Evolutionary conservation across 2,329 filamentous ascomycete species (phyloP).

Genomic region (Fusarium gaditjirri): DNA sequence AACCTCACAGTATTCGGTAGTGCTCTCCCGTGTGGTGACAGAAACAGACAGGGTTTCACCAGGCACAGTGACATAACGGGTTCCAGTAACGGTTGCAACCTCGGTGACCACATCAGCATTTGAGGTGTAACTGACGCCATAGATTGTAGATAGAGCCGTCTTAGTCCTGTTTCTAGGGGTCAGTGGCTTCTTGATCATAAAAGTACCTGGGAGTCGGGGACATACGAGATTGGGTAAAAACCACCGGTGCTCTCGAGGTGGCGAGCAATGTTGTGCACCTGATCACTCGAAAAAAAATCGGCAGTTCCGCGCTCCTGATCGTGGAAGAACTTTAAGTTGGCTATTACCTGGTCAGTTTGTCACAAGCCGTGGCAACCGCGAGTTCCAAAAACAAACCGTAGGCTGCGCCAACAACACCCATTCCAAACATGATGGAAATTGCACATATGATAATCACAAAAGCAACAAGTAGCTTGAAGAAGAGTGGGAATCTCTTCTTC

Average conservation of each 20-base stretch:
- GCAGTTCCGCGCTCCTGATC: not conserved
- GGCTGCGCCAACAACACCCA: constrained; percentile 43
- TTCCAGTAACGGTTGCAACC: constrained; percentile 44
- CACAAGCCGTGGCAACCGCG: not conserved
- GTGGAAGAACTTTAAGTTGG: not conserved
- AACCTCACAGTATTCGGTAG: constrained; percentile 37
- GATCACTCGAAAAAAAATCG: not conserved
- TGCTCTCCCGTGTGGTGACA: constrained; percentile 38
- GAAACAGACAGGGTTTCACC: constrained; percentile 41
- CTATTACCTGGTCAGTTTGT: constrained; percentile 14
- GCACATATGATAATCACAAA: constrained; percentile 20
- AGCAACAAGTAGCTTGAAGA: constrained; percentile 27
- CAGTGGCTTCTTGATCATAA: not conserved
- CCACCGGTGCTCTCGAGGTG: constrained; percentile 30
- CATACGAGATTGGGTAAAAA: constrained; percentile 52
- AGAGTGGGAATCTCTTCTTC: constrained; percentile 6
- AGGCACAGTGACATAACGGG: constrained; percentile 44
- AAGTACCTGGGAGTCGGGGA: not conserved
- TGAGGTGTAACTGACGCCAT: constrained; percentile 42
- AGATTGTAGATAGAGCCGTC: constrained; percentile 49
- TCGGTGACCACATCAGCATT: constrained; percentile 32
- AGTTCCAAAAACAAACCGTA: constrained; percentile 38
- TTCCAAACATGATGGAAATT: constrained; percentile 43
- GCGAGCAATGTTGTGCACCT: constrained; percentile 10
- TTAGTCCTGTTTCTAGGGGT: constrained; percentile 44